Percentiles rank a stretch among this genome's conserved stretches.
These are phyloP conservation scores for Eimeria maxima DNA, from an alignment of 169 alveolate genomes.

Conservation along the genomic window DNA sequence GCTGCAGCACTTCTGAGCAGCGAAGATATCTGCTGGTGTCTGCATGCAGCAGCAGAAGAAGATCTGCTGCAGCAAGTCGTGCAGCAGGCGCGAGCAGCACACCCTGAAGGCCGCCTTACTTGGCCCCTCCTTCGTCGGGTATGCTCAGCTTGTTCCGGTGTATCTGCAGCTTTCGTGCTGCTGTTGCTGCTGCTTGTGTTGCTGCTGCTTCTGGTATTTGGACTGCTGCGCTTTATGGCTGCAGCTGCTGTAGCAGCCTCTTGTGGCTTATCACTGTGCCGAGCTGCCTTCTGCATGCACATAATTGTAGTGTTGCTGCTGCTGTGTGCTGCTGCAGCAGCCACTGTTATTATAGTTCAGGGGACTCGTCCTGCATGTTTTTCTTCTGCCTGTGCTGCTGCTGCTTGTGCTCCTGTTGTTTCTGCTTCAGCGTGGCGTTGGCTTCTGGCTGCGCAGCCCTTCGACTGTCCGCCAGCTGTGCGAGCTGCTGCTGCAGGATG, in stretches of 20 bases:
- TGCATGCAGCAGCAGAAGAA: slow-evolving; percentile 59
- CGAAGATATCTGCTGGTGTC: slow-evolving; percentile 76
- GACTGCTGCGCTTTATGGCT: background rate
- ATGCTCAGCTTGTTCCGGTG: background rate
- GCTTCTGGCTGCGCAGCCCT: no score
- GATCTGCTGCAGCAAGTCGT: slow-evolving; percentile 56
- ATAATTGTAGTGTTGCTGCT: background rate
- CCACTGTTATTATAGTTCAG: background rate
- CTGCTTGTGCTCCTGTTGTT: slow-evolving; percentile 5
- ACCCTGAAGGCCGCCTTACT: no score
- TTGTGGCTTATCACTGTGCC: no score
- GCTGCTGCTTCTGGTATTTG: slow-evolving; percentile 31
- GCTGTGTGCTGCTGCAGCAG: slow-evolving; percentile 8
- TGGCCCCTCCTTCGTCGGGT: no score
- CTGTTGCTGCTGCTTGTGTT: slow-evolving; percentile 43
- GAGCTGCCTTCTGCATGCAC: background rate
- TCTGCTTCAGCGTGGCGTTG: background rate
- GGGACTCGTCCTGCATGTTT: background rate
- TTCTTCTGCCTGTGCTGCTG: slow-evolving; percentile 18
- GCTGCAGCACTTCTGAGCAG: slow-evolving; percentile 48
- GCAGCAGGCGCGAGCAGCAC: background rate
- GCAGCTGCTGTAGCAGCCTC: background rate
- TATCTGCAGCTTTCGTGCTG: background rate
- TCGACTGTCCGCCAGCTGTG: no score
- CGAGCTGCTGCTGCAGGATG: no score